Evolutionary conservation across 2,329 filamentous ascomycete genomes (phyloP).

Genomic region (Sclerotinia glacialis): DNA sequence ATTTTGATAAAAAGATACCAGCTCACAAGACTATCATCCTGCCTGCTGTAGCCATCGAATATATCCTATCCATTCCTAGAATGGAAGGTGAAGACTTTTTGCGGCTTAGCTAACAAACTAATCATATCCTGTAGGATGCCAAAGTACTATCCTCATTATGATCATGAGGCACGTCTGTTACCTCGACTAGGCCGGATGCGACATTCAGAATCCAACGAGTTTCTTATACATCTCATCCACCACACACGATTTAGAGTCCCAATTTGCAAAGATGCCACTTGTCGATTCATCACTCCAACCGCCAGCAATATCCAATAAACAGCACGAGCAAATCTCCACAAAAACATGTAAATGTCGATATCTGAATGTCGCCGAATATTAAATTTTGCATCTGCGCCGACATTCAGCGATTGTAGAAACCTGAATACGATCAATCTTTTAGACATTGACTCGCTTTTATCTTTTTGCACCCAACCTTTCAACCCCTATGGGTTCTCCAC

Average conservation of each 20-base stretch:
- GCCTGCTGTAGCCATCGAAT: no score
- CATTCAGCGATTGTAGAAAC: background rate
- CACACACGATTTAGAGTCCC: no score
- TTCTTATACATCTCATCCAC: no score
- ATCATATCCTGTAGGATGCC: background rate
- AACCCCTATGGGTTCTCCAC: background rate
- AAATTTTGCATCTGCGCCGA: background rate
- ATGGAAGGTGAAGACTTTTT: no score
- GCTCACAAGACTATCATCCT: no score
- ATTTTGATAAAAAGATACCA: no score
- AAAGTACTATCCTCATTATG: background rate
- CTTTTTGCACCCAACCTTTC: background rate
- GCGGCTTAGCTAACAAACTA: no score
- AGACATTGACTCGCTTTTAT: background rate
- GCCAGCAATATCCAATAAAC: background rate
- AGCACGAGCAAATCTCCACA: background rate
- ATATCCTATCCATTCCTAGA: no score
- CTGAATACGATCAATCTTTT: background rate
- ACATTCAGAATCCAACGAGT: background rate
- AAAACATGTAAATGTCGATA: background rate
- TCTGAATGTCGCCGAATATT: background rate
- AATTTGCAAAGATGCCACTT: background rate
- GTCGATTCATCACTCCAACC: background rate
- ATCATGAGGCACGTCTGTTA: background rate
- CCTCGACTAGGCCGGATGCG: no score